A percentile compares a stretch with the other conserved stretches of the same genome.
Conservation (phyloP, 2,329 filamentous ascomycete genomes). For the Aspergillus latus region DNA sequence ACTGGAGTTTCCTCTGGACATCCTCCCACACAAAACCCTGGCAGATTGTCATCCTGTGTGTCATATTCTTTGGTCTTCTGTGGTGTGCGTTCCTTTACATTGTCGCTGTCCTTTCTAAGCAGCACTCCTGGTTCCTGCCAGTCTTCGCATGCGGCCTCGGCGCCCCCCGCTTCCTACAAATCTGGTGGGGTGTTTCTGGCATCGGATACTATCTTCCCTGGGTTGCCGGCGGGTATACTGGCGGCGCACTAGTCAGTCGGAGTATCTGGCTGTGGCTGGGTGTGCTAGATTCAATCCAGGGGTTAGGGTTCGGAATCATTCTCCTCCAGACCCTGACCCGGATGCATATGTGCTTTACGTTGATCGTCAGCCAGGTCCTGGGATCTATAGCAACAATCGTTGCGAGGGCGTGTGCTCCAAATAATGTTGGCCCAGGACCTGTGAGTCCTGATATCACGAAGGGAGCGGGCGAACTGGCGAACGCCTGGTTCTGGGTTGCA, state of each 20-base stretch:
- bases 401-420: conserved; percentile 60
- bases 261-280: conserved; percentile 67
- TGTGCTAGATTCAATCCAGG: conserved; percentile 63
- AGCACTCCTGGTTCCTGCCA: conserved; percentile 65
- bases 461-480: conserved; percentile 46
- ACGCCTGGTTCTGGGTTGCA: conserved; percentile 62
- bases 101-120: conserved; percentile 57
- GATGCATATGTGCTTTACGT: conserved; percentile 62
- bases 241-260: conserved; percentile 57
- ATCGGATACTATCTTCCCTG: conserved; percentile 64
- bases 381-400: conserved; percentile 63
- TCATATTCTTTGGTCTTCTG: conserved; percentile 53
- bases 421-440: conserved; percentile 59
- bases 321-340: conserved; percentile 64
- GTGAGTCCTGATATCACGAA: conserved; percentile 63
- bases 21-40: conserved; percentile 57
- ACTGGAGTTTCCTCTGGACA: conserved; percentile 66
- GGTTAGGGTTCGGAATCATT: conserved; percentile 67
- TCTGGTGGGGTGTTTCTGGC: conserved; percentile 63
- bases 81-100: conserved; percentile 52
- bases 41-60: conserved; percentile 56
- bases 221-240: conserved; percentile 54
- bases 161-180: conserved; percentile 66
- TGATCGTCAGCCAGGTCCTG: conserved; percentile 61
- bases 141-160: conserved; percentile 66